These are phyloP conservation scores for Tylopilus balloui DNA, from an alignment of 768 basidiomycete genomes.

Conservation along the genomic window DNA sequence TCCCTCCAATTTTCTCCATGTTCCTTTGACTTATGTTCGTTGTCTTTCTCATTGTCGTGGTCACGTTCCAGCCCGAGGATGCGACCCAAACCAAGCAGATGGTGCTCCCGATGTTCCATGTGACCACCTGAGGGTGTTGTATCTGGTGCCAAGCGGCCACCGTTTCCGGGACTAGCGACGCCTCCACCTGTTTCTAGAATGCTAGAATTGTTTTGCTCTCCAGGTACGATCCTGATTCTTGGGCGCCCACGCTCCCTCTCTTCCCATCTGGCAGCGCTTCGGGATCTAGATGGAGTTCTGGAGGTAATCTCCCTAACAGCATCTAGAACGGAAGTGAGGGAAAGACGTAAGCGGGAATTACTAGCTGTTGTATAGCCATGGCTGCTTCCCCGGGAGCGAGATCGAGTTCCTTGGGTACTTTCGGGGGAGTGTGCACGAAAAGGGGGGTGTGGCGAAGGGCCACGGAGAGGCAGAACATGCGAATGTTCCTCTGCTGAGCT, in stretches of 20 bases:
- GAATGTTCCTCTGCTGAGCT: conserved; percentile 29
- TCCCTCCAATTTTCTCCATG: conserved; percentile 71
- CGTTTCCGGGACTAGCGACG: not conserved
- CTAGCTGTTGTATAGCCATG: conserved; percentile 2
- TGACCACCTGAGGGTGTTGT: not conserved
- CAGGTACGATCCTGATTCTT: conserved; percentile 9
- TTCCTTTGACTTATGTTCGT: conserved; percentile 35
- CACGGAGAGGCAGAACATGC: not conserved
- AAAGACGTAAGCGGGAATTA: conserved; percentile 18
- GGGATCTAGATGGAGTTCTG: conserved; percentile 10
- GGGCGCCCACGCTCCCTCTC: conserved; percentile 25
- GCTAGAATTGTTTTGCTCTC: not conserved
- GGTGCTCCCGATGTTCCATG: conserved; percentile 12
- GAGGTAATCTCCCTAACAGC: conserved; percentile 19
- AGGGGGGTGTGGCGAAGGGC: not conserved
- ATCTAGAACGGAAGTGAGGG: conserved; percentile 16
- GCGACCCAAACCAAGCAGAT: conserved; percentile 35
- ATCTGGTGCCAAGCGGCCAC: not conserved
- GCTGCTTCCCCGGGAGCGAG: not conserved
- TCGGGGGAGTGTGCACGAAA: conserved; percentile 4
- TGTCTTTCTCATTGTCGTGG: conserved; percentile 10
- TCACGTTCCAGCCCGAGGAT: conserved; percentile 19
- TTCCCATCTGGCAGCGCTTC: conserved; percentile 36
- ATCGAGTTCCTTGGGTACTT: not conserved
- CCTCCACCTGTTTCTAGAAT: not conserved